Evolutionary conservation across 768 basidiomycete species (phyloP).

Genomic region (Fomitopsis serialis): DNA sequence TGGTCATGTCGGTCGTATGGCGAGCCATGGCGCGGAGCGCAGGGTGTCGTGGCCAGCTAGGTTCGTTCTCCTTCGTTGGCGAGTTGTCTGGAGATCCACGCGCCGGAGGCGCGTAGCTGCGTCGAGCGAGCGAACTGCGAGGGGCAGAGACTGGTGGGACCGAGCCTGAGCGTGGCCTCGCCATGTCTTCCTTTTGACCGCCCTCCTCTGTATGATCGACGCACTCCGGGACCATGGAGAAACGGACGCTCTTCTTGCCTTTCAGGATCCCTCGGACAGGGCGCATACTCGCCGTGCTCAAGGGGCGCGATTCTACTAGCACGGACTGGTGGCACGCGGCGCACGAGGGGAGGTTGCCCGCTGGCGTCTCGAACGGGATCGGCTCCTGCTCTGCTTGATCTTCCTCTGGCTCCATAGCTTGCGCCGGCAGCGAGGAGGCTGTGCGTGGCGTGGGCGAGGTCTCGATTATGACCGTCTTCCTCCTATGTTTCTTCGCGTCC

Average conservation of each 20-base stretch:
- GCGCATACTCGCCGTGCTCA: slow-evolving; percentile 22
- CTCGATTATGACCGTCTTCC: slow-evolving; percentile 26
- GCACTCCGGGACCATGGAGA: slow-evolving; percentile 19
- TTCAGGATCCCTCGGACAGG: slow-evolving; percentile 34
- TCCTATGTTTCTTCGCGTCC: slow-evolving; percentile 12
- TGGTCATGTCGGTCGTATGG: slow-evolving; percentile 1
- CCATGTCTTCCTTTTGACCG: background rate
- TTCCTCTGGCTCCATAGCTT: background rate
- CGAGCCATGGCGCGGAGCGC: slow-evolving; percentile 16
- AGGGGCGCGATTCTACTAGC: slow-evolving; percentile 11
- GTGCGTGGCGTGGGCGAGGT: slow-evolving; percentile 9
- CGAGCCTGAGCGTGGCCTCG: background rate
- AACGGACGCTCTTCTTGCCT: slow-evolving; percentile 35
- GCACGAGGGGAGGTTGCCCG: slow-evolving; percentile 12
- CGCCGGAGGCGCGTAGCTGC: slow-evolving; percentile 1
- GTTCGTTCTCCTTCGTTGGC: background rate
- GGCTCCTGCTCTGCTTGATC: slow-evolving; percentile 10
- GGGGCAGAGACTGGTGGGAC: background rate
- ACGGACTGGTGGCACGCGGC: slow-evolving; percentile 19
- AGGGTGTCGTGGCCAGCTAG: slow-evolving; percentile 18
- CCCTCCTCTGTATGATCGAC: slow-evolving; percentile 13
- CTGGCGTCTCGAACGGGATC: slow-evolving; percentile 16
- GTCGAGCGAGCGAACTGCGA: slow-evolving; percentile 6
- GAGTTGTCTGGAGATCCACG: background rate
- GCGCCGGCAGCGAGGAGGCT: background rate